phyloP scores from a whole-genome alignment of 2,329 filamentous ascomycete species.

The Sporothrix curviconia region DNA sequence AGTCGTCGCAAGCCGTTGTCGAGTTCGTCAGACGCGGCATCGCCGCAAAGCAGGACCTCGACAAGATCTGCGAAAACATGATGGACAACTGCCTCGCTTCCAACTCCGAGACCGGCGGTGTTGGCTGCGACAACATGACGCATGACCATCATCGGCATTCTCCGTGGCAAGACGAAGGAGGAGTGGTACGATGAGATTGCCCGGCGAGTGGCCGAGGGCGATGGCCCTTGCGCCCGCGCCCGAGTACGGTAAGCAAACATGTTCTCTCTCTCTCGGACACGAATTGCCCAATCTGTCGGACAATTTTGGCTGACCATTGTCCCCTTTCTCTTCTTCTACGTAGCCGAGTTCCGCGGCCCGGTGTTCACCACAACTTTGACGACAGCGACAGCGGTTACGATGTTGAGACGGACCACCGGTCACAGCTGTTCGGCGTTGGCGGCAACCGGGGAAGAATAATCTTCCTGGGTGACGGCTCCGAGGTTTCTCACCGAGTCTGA shows the following conservation, averaged over 20 bases:
- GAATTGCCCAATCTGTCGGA: neutral
- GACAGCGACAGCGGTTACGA: conserved; percentile 74
- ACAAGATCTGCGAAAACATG: conserved; percentile 98
- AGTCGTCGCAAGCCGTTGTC: conserved; percentile 93
- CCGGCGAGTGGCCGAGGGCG: conserved; percentile 88
- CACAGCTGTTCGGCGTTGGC: conserved; percentile 56
- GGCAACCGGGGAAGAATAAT: conserved; percentile 83
- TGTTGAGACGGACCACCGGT: conserved; percentile 61
- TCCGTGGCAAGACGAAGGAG: conserved; percentile 88
- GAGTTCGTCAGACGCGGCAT: conserved; percentile 97
- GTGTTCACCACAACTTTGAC: conserved; percentile 75
- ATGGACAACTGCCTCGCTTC: conserved; percentile 99
- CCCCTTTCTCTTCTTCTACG: conserved; percentile 6
- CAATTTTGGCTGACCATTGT: neutral
- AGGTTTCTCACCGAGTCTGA: conserved; percentile 82
- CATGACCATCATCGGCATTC: conserved; percentile 82
- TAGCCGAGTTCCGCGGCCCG: conserved; percentile 80
- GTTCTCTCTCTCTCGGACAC: too few relatives aligned
- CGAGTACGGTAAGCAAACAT: conserved; percentile 99
- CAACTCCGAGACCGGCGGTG: conserved; percentile 94
- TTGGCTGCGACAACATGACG: conserved; percentile 99
- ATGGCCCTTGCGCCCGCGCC: conserved; percentile 97
- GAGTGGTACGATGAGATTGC: conserved; percentile 98
- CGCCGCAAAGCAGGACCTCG: conserved; percentile 88
- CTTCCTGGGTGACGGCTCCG: conserved; percentile 88